A percentile compares a stretch with the other conserved stretches of the same genome.
phyloP scores from a whole-genome alignment of 2,329 filamentous ascomycete genomes.

The Trichophyton rubrum region DNA sequence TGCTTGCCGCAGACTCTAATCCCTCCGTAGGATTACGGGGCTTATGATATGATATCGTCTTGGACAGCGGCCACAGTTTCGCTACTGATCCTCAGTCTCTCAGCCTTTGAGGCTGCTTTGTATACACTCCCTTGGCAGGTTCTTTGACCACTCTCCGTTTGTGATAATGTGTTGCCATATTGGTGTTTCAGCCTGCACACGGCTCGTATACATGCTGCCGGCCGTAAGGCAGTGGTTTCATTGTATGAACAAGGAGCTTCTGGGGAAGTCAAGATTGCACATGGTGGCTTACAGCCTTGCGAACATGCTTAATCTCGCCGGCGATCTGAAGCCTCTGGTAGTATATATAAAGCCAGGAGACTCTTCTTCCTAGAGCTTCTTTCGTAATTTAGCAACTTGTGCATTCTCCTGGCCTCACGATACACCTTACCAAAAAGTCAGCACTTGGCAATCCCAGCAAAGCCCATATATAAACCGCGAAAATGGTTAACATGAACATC shows the following conservation, averaged over 20 bases:
- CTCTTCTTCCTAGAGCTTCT: neutral
- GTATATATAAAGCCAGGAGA: neutral
- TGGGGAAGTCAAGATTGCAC: neutral
- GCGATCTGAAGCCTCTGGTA: neutral
- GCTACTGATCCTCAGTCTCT: neutral
- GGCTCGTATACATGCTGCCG: neutral
- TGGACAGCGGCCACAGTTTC: neutral
- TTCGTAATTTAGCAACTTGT: neutral
- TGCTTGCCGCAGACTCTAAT: neutral
- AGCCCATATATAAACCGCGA: neutral
- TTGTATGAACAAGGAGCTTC: neutral
- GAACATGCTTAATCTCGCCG: neutral
- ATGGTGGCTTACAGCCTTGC: neutral
- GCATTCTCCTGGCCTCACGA: neutral
- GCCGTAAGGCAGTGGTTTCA: neutral
- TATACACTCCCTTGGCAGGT: neutral
- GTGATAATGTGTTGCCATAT: neutral
- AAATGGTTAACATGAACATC: neutral
- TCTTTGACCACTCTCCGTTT: neutral
- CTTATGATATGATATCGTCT: neutral
- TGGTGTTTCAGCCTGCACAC: neutral
- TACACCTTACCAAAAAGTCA: neutral
- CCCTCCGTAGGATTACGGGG: slow-evolving; percentile 1
- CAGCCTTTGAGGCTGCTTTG: neutral
- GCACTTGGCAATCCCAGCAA: neutral